Base-by-base conservation (phyloP, 106 monocot genomes). In the Gastrodia elata region DNA sequence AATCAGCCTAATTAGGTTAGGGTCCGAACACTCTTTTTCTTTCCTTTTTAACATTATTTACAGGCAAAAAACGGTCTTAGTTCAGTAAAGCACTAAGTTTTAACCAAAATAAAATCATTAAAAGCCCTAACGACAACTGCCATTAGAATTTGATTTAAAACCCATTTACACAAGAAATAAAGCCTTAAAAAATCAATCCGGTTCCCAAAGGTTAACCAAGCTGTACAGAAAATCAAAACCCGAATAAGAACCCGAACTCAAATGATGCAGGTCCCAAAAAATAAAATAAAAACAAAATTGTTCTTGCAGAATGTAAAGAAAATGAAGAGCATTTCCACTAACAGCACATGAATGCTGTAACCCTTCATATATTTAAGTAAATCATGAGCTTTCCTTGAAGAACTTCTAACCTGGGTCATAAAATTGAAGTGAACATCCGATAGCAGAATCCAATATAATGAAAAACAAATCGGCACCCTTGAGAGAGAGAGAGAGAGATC, bases 401-500 rank as follows among this genome's bases (percentile, higher is more conserved):
- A 52, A 24, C 52, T 3, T 22, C 20, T 18, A 52, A 52, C 7
- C 52, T 52, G 52, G 22, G 22, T 3, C 22, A n/a, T 18, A 22
- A 52, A 22, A 52, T 5, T 46, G 46, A 10, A 2, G 46, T 10
- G 46, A 16, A 11, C 46, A 15, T 10, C 46, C 3, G 46, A 10
- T 46, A 14, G 13, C 43, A 43, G 5, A 43, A 4, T 43, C 43
- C 15, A 14, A 42, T 42, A 42, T 8, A 42, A 9, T 42, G 14
- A 44, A 0, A 44, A 15, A 44, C n/a, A n/a, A n/a, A n/a, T n/a
- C n/a, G n/a, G n/a, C n/a, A n/a, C n/a, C n/a, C n/a, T 44, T 7
- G 6, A 22, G 52, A 52, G 52, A 52, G 4, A n/a, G 52, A 52
- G n/a, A 57, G 57, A 26, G 25, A 20, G 27, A 46, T 91, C 80